Evolutionary conservation across 129 eudicot genomes (phyloP), one percentile per base, ranked within the genome.

Genomic region (Centella asiatica): DNA sequence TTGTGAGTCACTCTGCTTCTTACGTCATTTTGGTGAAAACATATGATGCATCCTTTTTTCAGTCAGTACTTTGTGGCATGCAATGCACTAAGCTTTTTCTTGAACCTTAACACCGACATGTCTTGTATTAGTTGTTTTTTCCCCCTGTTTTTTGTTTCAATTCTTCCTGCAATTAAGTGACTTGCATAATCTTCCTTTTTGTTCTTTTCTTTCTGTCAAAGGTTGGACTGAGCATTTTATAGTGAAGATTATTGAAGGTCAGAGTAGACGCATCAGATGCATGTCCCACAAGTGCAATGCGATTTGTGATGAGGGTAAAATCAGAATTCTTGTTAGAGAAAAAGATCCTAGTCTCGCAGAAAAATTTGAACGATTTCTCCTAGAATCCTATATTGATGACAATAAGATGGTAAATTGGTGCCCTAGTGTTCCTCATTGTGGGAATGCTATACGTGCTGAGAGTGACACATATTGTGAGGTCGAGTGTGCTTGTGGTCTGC

Each of bases 161-260:
- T n/a, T n/a, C n/a, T n/a, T n/a, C 18, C 10, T 54, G 13, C 19
- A 25, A 28, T 17, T 54, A 26, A 6, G n/a, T 28, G n/a, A 26
- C 20, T 26, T 2, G 18, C 31, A 54, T n/a, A 54, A 25, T 54
- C 36, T 26, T 54, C 15, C 17, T 54, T 0, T 55, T 55, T 27
- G 2, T 55, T 55, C 15, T 9, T 22, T 27, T 55, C 60, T 57
- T 5, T n/a, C 32, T 57, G 62, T n/a, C 18, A 2, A 3, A 57
- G 62, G 62, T 25, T 57, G 62, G 62, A 31, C 42, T 29, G 62
- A 57, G 44, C 62, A 57, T 57, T 57, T 57, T 57, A 57, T 31
- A 15, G 62, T 57, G 22, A 17, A 57, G 27, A 57, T 57, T 23
- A 28, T 15, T 4, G 62, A 57, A 44, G 62, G 62, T 29, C 62